phyloP scores from a whole-genome alignment of 192 early-diverging fungal genomes.

The Coemansia sp. region DNA sequence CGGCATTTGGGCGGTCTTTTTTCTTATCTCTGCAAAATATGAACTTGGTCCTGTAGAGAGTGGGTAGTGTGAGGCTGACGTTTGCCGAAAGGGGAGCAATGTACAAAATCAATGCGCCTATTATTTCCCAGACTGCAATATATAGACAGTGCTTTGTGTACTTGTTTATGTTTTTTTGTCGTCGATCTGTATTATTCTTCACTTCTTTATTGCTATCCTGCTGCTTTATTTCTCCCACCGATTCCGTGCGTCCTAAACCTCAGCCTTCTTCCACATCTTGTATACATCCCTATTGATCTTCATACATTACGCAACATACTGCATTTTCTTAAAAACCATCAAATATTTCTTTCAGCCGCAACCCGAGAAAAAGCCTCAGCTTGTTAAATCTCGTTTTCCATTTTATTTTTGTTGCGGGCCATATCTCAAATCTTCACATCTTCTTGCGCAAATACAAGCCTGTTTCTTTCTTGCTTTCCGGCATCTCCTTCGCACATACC shows the following conservation, averaged over 20 bases:
- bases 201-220: background rate
- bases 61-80: background rate
- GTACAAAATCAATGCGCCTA: background rate
- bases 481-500: background rate
- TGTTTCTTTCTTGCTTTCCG: background rate
- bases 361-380: background rate
- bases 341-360: background rate
- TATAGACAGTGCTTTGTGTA: background rate
- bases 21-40: background rate
- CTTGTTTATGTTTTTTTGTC: background rate
- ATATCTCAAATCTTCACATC: background rate
- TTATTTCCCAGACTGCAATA: background rate
- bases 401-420: background rate
- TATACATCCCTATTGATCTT: background rate
- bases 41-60: background rate
- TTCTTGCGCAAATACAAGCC: background rate
- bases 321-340: constrained; percentile 3
- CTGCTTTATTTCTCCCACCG: background rate
- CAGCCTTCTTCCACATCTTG: background rate
- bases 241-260: background rate
- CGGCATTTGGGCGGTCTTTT: background rate
- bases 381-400: background rate
- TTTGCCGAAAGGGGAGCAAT: background rate
- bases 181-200: background rate
- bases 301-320: constrained; percentile 15